A percentile compares a stretch with the other conserved stretches of the same genome.
phyloP scores from a whole-genome alignment of 352 stramenopile genomes.

The Globisporangium iwayamae region DNA sequence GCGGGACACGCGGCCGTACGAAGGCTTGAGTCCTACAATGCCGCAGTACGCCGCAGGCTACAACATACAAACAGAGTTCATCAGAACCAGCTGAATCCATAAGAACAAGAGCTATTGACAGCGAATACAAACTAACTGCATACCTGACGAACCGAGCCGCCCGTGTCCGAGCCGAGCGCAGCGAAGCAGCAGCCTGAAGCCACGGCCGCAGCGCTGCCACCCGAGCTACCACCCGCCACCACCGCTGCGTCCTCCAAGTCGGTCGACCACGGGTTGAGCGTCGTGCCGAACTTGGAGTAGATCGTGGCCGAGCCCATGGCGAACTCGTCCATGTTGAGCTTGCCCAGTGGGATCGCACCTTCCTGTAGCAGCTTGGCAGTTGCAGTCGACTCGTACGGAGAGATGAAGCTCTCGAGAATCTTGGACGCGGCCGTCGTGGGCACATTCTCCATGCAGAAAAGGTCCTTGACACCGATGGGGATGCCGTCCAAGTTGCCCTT shows the following conservation, averaged over 20 bases:
- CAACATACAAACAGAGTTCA: neutral
- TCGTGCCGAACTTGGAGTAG: slow-evolving; percentile 86
- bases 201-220: slow-evolving; percentile 92
- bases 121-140: neutral
- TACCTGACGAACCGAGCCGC: slow-evolving; percentile 93
- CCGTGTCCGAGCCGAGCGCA: slow-evolving; percentile 96
- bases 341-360: slow-evolving; percentile 93
- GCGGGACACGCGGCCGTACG: slow-evolving; percentile 95
- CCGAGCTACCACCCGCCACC: slow-evolving; percentile 92
- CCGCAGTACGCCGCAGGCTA: slow-evolving; percentile 94
- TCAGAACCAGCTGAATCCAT: neutral
- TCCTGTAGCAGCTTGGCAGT: slow-evolving; percentile 82
- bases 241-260: slow-evolving; percentile 48
- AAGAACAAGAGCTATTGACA: neutral
- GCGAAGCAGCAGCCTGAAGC: slow-evolving; percentile 89
- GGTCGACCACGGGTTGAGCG: slow-evolving; percentile 87
- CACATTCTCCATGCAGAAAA: slow-evolving; percentile 90
- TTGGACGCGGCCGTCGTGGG: slow-evolving; percentile 88
- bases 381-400: slow-evolving; percentile 88
- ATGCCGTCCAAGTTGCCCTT: slow-evolving; percentile 91
- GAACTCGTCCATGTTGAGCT: slow-evolving; percentile 99
- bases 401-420: slow-evolving; percentile 88
- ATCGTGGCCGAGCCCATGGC: slow-evolving; percentile 96
- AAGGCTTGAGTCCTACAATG: slow-evolving; percentile 96
- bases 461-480: slow-evolving; percentile 95